Percentiles rank a stretch among this genome's conserved stretches.
These are phyloP conservation scores for Sarocladium brachiariae DNA, from an alignment of 2,329 filamentous ascomycete genomes.

Conservation along the genomic window DNA sequence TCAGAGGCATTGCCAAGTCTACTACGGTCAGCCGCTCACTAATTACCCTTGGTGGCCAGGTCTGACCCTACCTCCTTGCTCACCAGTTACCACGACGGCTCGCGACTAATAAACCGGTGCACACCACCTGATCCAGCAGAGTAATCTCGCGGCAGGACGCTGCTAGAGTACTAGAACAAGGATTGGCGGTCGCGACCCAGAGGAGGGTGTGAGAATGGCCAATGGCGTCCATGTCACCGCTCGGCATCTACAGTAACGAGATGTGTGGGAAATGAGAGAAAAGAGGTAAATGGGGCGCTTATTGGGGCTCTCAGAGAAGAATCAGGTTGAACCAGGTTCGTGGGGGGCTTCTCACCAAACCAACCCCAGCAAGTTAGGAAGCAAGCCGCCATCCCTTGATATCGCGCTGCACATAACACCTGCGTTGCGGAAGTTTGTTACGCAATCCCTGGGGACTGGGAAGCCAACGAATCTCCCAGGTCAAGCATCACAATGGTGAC, in stretches of 20 bases:
- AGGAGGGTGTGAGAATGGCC: neutral
- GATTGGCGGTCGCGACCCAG: neutral
- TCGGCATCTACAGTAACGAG: slow-evolving; percentile 7
- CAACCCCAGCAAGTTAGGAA: neutral
- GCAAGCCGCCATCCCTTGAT: neutral
- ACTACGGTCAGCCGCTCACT: too few relatives aligned
- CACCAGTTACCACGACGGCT: neutral
- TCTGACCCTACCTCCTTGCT: too few relatives aligned
- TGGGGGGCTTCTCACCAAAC: neutral
- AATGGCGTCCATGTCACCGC: slow-evolving; percentile 7
- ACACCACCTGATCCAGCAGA: neutral
- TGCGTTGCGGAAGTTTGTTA: neutral
- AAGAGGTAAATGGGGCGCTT: slow-evolving; percentile 12
- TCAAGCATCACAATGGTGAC: neutral
- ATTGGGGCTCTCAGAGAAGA: neutral
- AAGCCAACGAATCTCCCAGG: neutral
- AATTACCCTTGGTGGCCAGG: too few relatives aligned
- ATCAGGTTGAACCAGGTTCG: neutral
- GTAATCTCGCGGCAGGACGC: slow-evolving; percentile 3
- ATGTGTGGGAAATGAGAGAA: slow-evolving; percentile 14
- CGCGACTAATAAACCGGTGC: neutral
- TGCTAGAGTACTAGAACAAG: neutral
- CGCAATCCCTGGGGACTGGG: neutral
- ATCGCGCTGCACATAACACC: neutral
- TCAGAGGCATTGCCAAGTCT: too few relatives aligned